Base-by-base conservation (phyloP, 345 rosid species). In the Acer negundo region DNA sequence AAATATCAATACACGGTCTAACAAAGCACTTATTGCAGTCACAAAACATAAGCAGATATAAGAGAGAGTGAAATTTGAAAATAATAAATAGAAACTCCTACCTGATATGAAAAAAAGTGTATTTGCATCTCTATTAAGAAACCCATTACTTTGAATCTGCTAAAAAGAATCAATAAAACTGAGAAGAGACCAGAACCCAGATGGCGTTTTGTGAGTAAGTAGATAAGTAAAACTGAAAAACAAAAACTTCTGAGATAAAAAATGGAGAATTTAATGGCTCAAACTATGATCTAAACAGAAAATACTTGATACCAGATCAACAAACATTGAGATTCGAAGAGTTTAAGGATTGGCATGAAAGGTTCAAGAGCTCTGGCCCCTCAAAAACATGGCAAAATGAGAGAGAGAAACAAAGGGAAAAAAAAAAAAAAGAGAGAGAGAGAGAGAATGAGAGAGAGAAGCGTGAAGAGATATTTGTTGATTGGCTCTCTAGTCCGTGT, bases 381-480 rank as follows among this genome's bases (percentile, higher is more conserved):
- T 19, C 10, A 23, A 24, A 70, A 70, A 79, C 74, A 80, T 9
- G 79, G 74, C 51, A 64, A 74, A 70, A 55, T 38, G 40, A 65
- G 61, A 67, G 47, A 81, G 56, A 81, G 72, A 74, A n/a, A 42
- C 38, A 55, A 58, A 67, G 26, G 70, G 6, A 58, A 44, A 56
- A 9, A 58, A 44, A 56, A 28, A 28, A 44, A 49, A 55, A 7
- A 58, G 22, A n/a, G n/a, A n/a, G n/a, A n/a, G n/a, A n/a, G 23
- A 51, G 75, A 73, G 42, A 67, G 51, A 44, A 16, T 44, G 17
- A 56, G 62, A 73, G 62, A 73, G 63, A 76, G 40, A 55, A 56
- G 49, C 31, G 67, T 26, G 59, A 72, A 82, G 75, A 87, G 86
- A 88, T 84, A 82, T 86, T 73, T 82, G 83, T 78, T 79, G 87